Evolutionary conservation across 169 alveolate species (phyloP), one percentile per base, ranked within the genome.

Genomic region (Plasmodium knowlesi): DNA sequence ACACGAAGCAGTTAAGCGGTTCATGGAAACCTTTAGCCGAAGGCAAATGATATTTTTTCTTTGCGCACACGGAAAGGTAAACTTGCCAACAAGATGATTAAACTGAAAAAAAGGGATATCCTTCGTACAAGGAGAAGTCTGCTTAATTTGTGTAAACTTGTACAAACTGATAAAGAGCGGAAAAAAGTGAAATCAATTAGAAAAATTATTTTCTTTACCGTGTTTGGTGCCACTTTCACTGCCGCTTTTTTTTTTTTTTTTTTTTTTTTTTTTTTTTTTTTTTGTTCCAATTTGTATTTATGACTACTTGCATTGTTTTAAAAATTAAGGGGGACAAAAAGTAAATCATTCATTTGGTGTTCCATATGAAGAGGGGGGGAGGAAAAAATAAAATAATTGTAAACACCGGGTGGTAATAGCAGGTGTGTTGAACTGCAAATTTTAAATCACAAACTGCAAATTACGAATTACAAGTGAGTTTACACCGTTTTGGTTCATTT

Each of bases 71-170:
- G 37, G 12, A 25, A 22, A 2, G 76, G 76, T 25, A 67, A 12
- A n/a, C 37, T 67, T 28, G 37, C 41, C 37, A 67, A 10, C 41
- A 37, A n/a, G 41, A 67, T 19, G 37, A 19, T 25, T 67, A 67
- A 67, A 67, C 12, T 67, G 16, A 67, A 67, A 67, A 67, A 67
- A 67, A 5, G 37, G 30, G 76, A 67, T 67, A 22, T 6, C 37
- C n/a, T 67, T 8, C 25, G 37, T 9, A 67, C 76, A 28, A 67
- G 76, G 5, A 67, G n/a, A 5, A 67, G 37, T 28, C 76, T 67
- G 19, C 37, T 67, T 67, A 67, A 67, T 67, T 25, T 67, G 76
- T 67, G 76, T 67, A 67, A 22, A 67, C 76, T 67, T 67, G 76
- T 67, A 67, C 37, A 67, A 67, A 9, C n/a, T 67, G 16, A 25